A percentile compares a stretch with the other conserved stretches of the same genome.
Evolutionary conservation across 23 red algal genomes (phyloP).

Genomic region (Gracilaria domingensis): DNA sequence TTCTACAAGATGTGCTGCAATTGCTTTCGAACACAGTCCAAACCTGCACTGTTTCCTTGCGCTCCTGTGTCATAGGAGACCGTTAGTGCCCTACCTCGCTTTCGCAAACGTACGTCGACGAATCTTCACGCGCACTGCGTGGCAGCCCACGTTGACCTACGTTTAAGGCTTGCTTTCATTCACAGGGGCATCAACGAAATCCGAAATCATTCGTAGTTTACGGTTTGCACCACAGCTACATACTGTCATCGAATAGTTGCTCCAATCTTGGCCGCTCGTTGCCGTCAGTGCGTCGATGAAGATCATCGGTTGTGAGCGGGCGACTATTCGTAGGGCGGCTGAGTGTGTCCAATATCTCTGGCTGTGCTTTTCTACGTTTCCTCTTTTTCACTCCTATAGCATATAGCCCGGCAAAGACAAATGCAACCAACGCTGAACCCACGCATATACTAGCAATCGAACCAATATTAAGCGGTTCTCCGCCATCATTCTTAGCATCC

Average conservation of each 20-base stretch:
- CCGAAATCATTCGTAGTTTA: too few relatives aligned
- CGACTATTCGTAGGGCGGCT: not conserved
- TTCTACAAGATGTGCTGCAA: too few relatives aligned
- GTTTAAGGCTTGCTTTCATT: too few relatives aligned
- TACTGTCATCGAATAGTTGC: not conserved
- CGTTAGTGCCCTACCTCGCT: too few relatives aligned
- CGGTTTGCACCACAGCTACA: not conserved
- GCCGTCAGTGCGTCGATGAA: not conserved
- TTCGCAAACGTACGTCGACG: too few relatives aligned
- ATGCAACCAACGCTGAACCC: constrained; percentile 3
- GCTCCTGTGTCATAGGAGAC: too few relatives aligned
- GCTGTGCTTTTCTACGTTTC: not conserved
- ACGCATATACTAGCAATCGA: constrained; percentile 9
- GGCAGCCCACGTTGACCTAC: too few relatives aligned
- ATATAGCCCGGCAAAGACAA: not conserved
- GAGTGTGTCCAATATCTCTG: not conserved
- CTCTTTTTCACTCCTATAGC: not conserved
- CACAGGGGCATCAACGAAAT: too few relatives aligned
- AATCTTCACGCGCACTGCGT: too few relatives aligned
- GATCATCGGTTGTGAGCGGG: not conserved
- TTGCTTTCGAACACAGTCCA: too few relatives aligned
- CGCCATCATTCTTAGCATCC: not conserved
- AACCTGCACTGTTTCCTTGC: too few relatives aligned
- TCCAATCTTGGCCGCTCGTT: not conserved
- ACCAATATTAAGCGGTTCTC: not conserved